Evolutionary conservation across 2,329 filamentous ascomycete genomes (phyloP).

Genomic region (Epichloe festucae): DNA sequence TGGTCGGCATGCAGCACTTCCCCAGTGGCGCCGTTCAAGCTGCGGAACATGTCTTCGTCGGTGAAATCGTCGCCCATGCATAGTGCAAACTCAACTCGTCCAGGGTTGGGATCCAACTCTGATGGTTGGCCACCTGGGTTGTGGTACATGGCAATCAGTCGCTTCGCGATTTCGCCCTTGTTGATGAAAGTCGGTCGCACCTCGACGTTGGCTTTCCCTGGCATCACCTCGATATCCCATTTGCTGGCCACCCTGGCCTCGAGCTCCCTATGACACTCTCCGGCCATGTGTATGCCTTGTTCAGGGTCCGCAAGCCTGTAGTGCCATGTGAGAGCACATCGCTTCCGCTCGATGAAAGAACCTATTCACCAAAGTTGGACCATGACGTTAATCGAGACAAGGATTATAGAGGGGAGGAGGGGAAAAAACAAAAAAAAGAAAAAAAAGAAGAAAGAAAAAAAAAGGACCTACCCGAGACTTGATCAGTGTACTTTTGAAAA

Average conservation of each 20-base stretch:
- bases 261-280: conserved; percentile 69
- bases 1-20: conserved; percentile 44
- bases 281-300: conserved; percentile 66
- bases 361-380: conserved; percentile 30
- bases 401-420: not conserved
- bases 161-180: conserved; percentile 89
- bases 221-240: conserved; percentile 93
- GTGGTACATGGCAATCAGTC: conserved; percentile 63
- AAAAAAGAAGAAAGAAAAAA: not conserved
- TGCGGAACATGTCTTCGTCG: conserved; percentile 93
- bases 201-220: conserved; percentile 91
- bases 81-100: conserved; percentile 70
- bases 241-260: conserved; percentile 61
- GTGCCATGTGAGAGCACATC: conserved; percentile 92
- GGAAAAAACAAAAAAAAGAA: too few relatives aligned
- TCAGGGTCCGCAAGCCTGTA: conserved; percentile 86
- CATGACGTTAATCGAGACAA: not conserved
- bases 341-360: conserved; percentile 87
- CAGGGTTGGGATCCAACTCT: conserved; percentile 26
- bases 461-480: conserved; percentile 54
- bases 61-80: conserved; percentile 94
- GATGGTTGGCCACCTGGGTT: conserved; percentile 31
- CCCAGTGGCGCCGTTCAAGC: conserved; percentile 48
- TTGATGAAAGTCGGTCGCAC: conserved; percentile 96
- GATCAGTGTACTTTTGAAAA: conserved; percentile 81